Base-by-base conservation (phyloP, 345 rosid genomes). In the Bruguiera gymnorhiza region DNA sequence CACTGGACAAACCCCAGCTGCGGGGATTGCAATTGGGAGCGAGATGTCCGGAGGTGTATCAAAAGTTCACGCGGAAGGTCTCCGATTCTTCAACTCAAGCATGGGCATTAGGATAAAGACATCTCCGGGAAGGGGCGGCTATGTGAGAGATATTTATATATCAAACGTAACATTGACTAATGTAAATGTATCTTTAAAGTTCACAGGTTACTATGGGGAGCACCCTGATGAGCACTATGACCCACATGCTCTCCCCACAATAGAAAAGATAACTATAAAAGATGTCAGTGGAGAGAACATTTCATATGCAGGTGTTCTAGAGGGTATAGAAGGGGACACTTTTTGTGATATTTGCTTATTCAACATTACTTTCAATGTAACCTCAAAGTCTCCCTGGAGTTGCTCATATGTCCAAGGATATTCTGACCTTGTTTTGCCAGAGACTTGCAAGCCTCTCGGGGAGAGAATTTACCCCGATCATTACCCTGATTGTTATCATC, bases 1-100 rank as follows among this genome's bases (percentile, higher is more conserved):
- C 55, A 69, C 74, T 6, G 97, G 99, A 67, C 88, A 86, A 79
- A 89, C 90, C 68, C 86, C 83, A 16, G 85, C 89, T 78, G 81
- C 99, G 37, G 99, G 99, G 31, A 81, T 95, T 8, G 89, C 97
- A 3, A 88, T 95, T 2, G 99, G 99, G 65, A 95, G 99, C 23
- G 97, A 95, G 80, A 95, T 92, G 99, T 95, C 99, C 19, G 99
- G 99, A 48, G 99, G 97, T 26, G 92, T 95, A 51, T 92, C 97
- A 0, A 93, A 88, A 65, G 85, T 95, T 66, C 82, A 80, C 29
- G 96, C 88, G 29, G 81, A 86, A 79, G 80, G 90, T 71, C 72
- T 95, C 31, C 69, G 58, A 36, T 70, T 95, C 57, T 88, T 81
- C 80, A 76, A 87, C 71, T 82, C 99, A 16, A 84, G 65, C 23